These are phyloP conservation scores for Nannochloropsis granulata DNA, from an alignment of 108 stramenopile genomes.

Conservation along the genomic window DNA sequence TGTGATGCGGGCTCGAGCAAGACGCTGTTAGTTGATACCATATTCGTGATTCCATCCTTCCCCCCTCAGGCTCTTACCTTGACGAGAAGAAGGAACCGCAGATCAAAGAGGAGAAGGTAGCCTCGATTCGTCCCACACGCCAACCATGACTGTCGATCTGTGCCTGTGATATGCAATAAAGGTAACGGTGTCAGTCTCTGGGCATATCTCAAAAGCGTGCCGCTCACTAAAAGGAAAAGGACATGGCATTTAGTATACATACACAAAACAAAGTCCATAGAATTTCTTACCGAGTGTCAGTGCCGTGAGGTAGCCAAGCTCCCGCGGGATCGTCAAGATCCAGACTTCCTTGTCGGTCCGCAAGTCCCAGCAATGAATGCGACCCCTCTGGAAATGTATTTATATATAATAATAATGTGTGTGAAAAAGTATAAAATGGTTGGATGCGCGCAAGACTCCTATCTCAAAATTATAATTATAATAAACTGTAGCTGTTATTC, in stretches of 20 bases:
- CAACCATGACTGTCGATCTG: conserved; percentile 57
- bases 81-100: not conserved
- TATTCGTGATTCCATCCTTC: no score
- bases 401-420: no score
- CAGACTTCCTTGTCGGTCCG: conserved; percentile 51
- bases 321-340: conserved; percentile 49
- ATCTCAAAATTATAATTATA: not conserved
- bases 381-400: conserved; percentile 40
- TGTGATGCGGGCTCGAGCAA: no score
- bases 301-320: conserved; percentile 67
- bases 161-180: no score
- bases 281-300: conserved; percentile 48
- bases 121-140: conserved; percentile 54
- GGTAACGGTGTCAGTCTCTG: no score
- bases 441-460: not conserved
- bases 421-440: not conserved
- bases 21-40: no score
- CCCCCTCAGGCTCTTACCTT: no score
- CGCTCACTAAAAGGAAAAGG: no score
- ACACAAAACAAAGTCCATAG: no score
- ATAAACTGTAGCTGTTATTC: no score
- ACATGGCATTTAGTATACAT: no score
- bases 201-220: no score
- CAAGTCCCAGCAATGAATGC: conserved; percentile 62
- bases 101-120: conserved; percentile 20